Percentiles rank a stretch among this genome's conserved stretches.
phyloP scores from a whole-genome alignment of 495 filamentous ascomycete species.

The Penicillium odoratum region DNA sequence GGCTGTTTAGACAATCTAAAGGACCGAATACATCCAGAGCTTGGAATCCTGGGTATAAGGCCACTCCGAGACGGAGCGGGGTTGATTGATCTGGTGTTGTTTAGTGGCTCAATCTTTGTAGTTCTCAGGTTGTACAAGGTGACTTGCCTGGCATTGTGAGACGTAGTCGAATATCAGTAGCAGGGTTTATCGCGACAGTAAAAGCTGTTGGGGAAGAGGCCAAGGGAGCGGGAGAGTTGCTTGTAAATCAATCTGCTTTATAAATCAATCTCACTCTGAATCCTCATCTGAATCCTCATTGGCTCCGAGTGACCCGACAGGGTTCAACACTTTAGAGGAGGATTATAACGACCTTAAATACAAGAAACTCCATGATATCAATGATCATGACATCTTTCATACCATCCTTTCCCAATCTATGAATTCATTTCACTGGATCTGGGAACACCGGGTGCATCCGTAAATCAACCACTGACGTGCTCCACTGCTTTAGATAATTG shows the following conservation, averaged over 20 bases:
- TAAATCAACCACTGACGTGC: neutral
- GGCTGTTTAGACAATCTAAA: constrained; percentile 59
- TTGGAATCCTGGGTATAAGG: constrained; percentile 38
- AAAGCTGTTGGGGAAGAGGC: neutral
- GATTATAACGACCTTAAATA: too few species aligned
- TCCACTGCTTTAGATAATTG: neutral
- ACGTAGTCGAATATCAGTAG: neutral
- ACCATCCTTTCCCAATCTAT: too few species aligned
- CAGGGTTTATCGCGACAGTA: neutral
- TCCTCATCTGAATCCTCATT: neutral
- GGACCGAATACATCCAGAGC: constrained; percentile 58
- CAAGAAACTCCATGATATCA: too few species aligned
- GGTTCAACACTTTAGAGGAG: too few species aligned
- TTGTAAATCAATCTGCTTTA: neutral
- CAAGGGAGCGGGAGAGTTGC: neutral
- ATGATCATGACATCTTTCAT: too few species aligned
- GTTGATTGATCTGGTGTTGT: neutral
- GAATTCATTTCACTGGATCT: too few species aligned
- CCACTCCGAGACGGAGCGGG: constrained; percentile 25
- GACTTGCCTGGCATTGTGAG: neutral
- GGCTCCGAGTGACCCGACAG: too few species aligned
- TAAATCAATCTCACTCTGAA: neutral
- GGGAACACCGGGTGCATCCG: neutral
- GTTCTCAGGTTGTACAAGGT: too few species aligned
- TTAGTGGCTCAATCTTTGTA: neutral